Conservation (phyloP, 768 basidiomycete species). For the Glaciozyma antarctica region DNA sequence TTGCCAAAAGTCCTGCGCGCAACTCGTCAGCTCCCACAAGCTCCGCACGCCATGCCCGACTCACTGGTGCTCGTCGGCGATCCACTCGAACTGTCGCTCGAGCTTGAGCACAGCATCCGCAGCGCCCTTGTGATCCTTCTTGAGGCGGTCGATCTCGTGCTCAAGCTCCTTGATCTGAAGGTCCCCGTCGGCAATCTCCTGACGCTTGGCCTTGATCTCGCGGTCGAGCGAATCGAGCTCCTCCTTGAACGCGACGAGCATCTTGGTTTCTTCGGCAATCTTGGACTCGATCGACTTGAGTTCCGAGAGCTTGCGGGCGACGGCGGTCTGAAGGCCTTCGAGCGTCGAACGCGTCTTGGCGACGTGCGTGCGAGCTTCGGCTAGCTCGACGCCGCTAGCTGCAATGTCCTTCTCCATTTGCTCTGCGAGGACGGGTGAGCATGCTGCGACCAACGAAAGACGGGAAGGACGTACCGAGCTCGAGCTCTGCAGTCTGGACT, state of each 20-base stretch:
- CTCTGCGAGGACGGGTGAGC: slow-evolving; percentile 44
- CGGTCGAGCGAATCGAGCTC: slow-evolving; percentile 76
- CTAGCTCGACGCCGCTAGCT: slow-evolving; percentile 44
- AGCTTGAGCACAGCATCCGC: slow-evolving; percentile 51
- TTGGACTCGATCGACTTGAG: slow-evolving; percentile 59
- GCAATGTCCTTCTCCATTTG: slow-evolving; percentile 70
- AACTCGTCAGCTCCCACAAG: neutral
- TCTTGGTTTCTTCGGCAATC: slow-evolving; percentile 75
- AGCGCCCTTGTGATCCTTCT: slow-evolving; percentile 57
- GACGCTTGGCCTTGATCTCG: slow-evolving; percentile 72
- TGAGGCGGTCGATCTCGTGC: slow-evolving; percentile 55
- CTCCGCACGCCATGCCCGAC: slow-evolving; percentile 37
- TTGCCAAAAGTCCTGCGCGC: slow-evolving; percentile 70
- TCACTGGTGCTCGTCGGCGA: slow-evolving; percentile 73
- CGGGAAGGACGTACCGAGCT: slow-evolving; percentile 45
- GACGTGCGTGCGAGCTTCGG: slow-evolving; percentile 47
- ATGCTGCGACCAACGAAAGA: neutral
- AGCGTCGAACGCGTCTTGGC: slow-evolving; percentile 56
- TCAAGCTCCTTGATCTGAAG: slow-evolving; percentile 57
- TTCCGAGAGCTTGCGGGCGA: slow-evolving; percentile 42
- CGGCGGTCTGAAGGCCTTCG: slow-evolving; percentile 44
- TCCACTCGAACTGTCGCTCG: slow-evolving; percentile 84
- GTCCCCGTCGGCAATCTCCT: slow-evolving; percentile 57
- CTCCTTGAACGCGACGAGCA: slow-evolving; percentile 74
- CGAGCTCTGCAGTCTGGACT: slow-evolving; percentile 72